Evolutionary conservation across 192 early-diverging fungal genomes (phyloP).

Genomic region (Coemansia sp.): DNA sequence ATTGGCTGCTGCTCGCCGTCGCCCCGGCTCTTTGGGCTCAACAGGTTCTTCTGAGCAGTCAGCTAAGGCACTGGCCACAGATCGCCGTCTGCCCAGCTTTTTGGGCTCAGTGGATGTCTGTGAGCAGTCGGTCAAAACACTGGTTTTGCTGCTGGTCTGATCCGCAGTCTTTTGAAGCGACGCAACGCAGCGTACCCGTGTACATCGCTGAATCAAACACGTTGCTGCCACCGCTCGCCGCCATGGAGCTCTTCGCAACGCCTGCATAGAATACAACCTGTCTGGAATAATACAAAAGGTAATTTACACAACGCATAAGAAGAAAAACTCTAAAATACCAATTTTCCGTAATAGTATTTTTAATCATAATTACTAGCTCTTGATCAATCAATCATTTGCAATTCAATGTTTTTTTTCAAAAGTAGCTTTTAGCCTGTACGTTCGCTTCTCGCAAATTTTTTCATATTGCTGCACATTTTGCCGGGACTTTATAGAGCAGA

Average conservation of each 20-base stretch:
- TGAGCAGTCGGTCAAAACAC: background rate
- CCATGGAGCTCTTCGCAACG: background rate
- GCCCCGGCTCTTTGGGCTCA: background rate
- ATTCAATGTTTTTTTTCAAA: too few species aligned
- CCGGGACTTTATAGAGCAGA: too few species aligned
- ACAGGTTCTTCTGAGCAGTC: background rate
- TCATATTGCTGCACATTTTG: too few species aligned
- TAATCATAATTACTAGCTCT: too few species aligned
- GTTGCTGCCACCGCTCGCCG: background rate
- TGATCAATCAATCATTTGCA: too few species aligned
- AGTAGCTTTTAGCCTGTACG: too few species aligned
- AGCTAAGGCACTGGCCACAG: background rate
- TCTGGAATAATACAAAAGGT: background rate
- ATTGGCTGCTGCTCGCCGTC: background rate
- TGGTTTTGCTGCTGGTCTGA: background rate
- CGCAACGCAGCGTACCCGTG: background rate
- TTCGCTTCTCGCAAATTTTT: too few species aligned
- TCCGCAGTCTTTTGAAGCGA: background rate
- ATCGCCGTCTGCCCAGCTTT: too few species aligned
- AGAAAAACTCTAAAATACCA: constrained; percentile 2
- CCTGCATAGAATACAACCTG: background rate
- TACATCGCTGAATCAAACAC: background rate
- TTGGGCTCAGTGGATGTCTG: background rate
- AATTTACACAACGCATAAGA: background rate
- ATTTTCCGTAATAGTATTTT: too few species aligned